Evolutionary conservation across 1,284 basidiomycete genomes (phyloP).

Genomic region (Ceratorhiza oryzae-sativae): DNA sequence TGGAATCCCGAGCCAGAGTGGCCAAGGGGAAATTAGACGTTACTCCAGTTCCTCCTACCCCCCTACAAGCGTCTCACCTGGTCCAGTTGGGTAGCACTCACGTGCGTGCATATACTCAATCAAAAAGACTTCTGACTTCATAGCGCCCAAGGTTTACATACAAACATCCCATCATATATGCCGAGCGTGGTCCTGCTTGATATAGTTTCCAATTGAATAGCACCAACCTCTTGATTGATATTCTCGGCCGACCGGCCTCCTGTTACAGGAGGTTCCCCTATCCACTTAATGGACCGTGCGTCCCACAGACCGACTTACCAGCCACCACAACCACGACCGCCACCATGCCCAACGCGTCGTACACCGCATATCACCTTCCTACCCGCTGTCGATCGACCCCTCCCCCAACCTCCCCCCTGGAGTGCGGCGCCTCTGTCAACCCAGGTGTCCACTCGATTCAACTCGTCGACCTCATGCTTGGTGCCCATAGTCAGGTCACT

Average conservation of each 20-base stretch:
- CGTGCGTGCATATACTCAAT: too few species aligned
- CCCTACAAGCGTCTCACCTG: too few species aligned
- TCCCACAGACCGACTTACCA: too few species aligned
- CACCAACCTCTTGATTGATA: too few species aligned
- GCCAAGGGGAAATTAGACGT: too few species aligned
- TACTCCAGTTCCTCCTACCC: too few species aligned
- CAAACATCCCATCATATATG: neutral
- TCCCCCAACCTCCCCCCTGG: neutral
- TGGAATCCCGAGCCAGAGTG: too few species aligned
- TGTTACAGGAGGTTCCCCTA: neutral
- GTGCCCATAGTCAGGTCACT: neutral
- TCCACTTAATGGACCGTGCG: too few species aligned
- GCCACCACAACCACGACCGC: too few species aligned
- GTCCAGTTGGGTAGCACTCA: too few species aligned
- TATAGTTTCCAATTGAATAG: neutral
- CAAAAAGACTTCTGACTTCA: too few species aligned
- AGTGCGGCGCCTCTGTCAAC: neutral
- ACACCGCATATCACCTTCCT: neutral
- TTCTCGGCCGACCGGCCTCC: neutral
- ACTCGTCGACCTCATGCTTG: neutral
- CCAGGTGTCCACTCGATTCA: neutral
- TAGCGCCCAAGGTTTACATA: neutral
- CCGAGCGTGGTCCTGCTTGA: neutral
- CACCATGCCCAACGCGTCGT: neutral
- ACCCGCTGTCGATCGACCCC: neutral